These are phyloP conservation scores for Chlamydomonas reinhardtii DNA, from an alignment of 163 green algal genomes.

Conservation along the genomic window DNA sequence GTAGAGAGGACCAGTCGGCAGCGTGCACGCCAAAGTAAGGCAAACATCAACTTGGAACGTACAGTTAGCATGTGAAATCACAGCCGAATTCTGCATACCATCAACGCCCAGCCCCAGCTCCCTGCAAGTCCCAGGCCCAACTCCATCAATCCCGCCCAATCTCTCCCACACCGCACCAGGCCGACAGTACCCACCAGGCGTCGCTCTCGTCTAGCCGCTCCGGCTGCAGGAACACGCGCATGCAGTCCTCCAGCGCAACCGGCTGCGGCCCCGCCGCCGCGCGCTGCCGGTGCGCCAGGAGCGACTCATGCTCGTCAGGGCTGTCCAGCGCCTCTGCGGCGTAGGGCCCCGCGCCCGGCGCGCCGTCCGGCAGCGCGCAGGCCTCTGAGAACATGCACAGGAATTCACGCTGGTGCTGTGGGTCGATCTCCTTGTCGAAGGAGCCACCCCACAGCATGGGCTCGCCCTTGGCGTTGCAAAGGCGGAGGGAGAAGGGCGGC, in stretches of 20 bases:
- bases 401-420: constrained; percentile 40
- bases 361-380: background rate
- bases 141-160: no score
- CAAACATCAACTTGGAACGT: no score
- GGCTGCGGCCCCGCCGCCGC: constrained; percentile 30
- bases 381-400: constrained; percentile 7
- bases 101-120: no score
- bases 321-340: constrained; percentile 33
- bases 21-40: background rate
- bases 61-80: no score
- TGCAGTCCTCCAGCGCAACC: constrained; percentile 78
- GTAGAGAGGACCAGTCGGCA: background rate
- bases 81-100: no score
- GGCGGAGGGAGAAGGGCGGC: constrained; percentile 5
- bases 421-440: constrained; percentile 10
- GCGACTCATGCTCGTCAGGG: constrained; percentile 29
- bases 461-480: constrained; percentile 33
- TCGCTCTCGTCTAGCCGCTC: constrained; percentile 84
- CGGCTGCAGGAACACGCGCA: constrained; percentile 86
- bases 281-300: background rate
- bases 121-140: no score
- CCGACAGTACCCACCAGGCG: constrained; percentile 73
- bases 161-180: no score
- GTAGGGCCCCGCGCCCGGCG: background rate
- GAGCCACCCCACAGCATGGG: constrained; percentile 16